Percentiles rank a stretch among this genome's conserved stretches.
Evolutionary conservation across 306 rosid genomes (phyloP).

Genomic region (Glycyrrhiza uralensis): DNA sequence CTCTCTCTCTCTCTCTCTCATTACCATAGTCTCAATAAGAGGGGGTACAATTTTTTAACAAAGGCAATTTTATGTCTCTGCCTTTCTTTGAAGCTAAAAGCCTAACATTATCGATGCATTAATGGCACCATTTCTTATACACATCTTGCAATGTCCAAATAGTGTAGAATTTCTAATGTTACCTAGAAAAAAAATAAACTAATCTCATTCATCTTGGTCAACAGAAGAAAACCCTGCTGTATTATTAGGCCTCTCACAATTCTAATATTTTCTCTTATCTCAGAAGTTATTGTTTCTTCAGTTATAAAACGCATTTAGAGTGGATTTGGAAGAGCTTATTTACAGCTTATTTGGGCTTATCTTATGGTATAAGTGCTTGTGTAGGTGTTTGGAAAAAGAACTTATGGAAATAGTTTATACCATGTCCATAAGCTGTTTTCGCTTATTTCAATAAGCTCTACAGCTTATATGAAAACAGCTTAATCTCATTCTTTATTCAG

Average conservation of each 20-base stretch:
- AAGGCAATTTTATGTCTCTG: background rate
- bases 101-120: background rate
- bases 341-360: no score
- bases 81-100: background rate
- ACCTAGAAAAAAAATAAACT: background rate
- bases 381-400: no score
- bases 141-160: background rate
- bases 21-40: no score
- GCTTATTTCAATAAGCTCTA: no score
- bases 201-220: background rate
- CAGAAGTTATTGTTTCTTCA: background rate
- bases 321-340: no score
- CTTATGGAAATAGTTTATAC: no score
- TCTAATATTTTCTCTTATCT: background rate
- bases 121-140: background rate
- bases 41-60: background rate
- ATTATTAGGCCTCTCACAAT: background rate
- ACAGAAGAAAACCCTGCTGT: background rate
- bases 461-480: no score
- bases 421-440: no score
- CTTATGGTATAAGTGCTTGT: no score
- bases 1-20: no score
- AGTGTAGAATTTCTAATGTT: background rate
- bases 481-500: no score
- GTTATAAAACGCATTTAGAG: background rate